Evolutionary conservation across 768 basidiomycete genomes (phyloP), one percentile per base, ranked within the genome.

Genomic region (Boletus rubropictus): DNA sequence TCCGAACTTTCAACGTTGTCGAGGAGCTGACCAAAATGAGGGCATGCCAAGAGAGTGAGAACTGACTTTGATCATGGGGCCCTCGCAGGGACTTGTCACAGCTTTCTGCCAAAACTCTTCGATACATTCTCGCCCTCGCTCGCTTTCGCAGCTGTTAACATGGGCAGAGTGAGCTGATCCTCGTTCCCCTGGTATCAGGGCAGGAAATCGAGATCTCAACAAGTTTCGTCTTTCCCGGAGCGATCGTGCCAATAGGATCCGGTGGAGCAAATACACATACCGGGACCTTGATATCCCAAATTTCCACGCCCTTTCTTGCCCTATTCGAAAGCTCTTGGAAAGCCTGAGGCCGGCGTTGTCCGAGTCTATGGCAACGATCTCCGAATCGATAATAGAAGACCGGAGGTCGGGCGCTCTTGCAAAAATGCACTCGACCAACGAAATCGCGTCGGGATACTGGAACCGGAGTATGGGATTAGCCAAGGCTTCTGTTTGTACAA

Each of bases 311-410:
- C 62, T 93, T 92, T 39, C 86, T 81, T 7, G 89, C 83, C 46
- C 92, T 76, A 53, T 84, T 87, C 1, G 89, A 86, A 22, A 96
- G 72, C 39, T 91, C 87, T 60, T 95, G 93, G 63, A 95, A 95
- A 2, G 88, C 59, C 76, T 79, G 37, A 91, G 70, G 28, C 69
- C 74, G 14, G 83, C 84, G 28, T 73, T 76, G 7, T 60, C 60
- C 35, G 79, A 72, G 63, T 91, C 85, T 49, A 91, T 75, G 8
- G 93, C 89, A 47, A 93, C 91, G 49, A 90, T 80, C 66, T 92
- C 89, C n/a, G 88, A 73, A 61, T 92, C 90, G 53, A 92, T 66
- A 48, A 92, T 85, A 66, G 89, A 86, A 22, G 84, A 85, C 20
- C 64, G 55, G 3, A 81, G 59, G 11, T 71, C 53, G 18, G 74